A percentile compares a stretch with the other conserved stretches of the same genome.
Conservation (phyloP, 306 rosid genomes). For the Carpinus fangiana region DNA sequence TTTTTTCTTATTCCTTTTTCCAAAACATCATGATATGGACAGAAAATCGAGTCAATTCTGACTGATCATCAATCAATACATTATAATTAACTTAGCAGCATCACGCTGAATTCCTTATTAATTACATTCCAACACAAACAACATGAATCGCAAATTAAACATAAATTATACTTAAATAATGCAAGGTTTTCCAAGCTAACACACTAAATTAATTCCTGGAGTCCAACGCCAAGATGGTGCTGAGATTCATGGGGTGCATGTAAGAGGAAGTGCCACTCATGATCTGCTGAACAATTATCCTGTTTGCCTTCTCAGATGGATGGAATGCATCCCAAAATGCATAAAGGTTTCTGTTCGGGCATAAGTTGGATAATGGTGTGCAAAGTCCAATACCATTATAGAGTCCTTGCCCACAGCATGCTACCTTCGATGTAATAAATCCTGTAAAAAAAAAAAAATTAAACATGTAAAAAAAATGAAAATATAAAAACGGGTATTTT, state of each 20-base stretch:
- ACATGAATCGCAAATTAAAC: too few species aligned
- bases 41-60: too few species aligned
- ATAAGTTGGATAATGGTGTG: slow-evolving; percentile 56
- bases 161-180: too few species aligned
- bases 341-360: slow-evolving; percentile 55
- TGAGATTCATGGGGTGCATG: slow-evolving; percentile 84
- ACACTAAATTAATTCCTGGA: slow-evolving; percentile 20
- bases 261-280: slow-evolving; percentile 49
- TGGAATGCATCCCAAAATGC: slow-evolving; percentile 91
- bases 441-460: background rate
- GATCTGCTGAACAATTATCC: slow-evolving; percentile 36
- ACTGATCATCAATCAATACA: too few species aligned
- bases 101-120: too few species aligned
- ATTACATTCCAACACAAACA: too few species aligned
- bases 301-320: slow-evolving; percentile 64
- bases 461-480: too few species aligned
- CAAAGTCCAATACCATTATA: slow-evolving; percentile 71
- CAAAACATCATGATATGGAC: too few species aligned
- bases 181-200: too few species aligned
- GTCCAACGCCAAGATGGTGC: slow-evolving; percentile 71
- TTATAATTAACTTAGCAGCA: too few species aligned
- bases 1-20: too few species aligned
- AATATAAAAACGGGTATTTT: too few species aligned
- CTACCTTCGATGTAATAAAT: slow-evolving; percentile 61
- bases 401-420: slow-evolving; percentile 91